Evolutionary conservation across 768 basidiomycete genomes (phyloP), one percentile per base, ranked within the genome.

Genomic region (Xanthoconium purpureum): DNA sequence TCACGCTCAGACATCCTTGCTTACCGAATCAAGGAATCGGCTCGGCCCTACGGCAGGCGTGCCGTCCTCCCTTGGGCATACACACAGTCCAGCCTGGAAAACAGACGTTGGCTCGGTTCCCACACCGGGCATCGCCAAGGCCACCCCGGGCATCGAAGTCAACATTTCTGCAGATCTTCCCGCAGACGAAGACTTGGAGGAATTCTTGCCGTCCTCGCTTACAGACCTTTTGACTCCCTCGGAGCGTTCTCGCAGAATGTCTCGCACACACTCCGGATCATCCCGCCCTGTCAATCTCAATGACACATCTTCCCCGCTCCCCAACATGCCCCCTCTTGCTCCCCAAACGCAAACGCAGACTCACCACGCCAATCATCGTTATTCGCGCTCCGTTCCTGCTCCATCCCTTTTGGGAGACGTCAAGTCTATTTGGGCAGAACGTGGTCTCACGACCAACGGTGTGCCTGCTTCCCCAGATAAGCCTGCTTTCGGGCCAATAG

Each of bases 171-270:
- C 45, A 43, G 80, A 81, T 0, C 38, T 62, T 13, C 39, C 49
- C 6, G 40, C 47, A 29, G 89, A 88, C 47, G 91, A 85, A 44
- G 91, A 94, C 61, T 67, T 91, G 47, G 92, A 94, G 66, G 94
- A 94, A 54, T 90, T 98, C 69, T 70, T 98, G 32, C 96, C 96
- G 0, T 86, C 89, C 52, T 91, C 88, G 5, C 75, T 98, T 46
- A 91, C 85, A 29, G 95, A 98, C 57, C 78, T 98, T 8, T 76
- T 98, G 46, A 96, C 94, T 0, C 91, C 91, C 0, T 88, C 87
- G 62, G 96, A 98, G 73, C 80, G 87, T 60, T 88, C 83, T 33
- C 78, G 95, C 33, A 77, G 94, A 43, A 86, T 92, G 81, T 89
- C 88, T 32, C 80, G 91, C 48, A 85, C 84, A n/a, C 84, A 82